Percentiles rank a stretch among this genome's conserved stretches.
phyloP scores from a whole-genome alignment of 2,329 filamentous ascomycete species.

The Aureobasidium uvarum region DNA sequence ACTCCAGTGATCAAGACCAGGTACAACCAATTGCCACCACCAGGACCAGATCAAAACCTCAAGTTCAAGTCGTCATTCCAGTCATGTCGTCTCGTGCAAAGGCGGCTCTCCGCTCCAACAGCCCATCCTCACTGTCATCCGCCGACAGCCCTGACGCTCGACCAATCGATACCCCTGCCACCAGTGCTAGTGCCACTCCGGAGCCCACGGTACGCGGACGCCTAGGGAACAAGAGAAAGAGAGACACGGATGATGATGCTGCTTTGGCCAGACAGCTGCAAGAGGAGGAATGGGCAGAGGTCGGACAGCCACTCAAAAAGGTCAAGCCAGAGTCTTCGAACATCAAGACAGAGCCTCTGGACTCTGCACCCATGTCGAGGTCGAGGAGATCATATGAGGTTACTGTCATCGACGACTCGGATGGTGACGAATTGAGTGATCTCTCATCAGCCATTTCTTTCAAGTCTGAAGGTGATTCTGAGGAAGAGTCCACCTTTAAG shows the following conservation, averaged over 20 bases:
- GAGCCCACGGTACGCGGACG: slow-evolving; percentile 43
- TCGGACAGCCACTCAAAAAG: slow-evolving; percentile 25
- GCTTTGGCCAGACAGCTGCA: slow-evolving; percentile 38
- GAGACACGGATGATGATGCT: slow-evolving; percentile 35
- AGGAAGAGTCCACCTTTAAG: slow-evolving; percentile 26
- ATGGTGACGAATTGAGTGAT: slow-evolving; percentile 31
- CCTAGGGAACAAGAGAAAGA: slow-evolving; percentile 36
- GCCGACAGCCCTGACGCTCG: slow-evolving; percentile 45
- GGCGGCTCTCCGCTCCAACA: slow-evolving; percentile 14
- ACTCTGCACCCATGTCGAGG: background rate
- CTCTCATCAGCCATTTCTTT: slow-evolving; percentile 34
- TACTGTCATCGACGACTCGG: slow-evolving; percentile 34
- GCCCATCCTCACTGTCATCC: slow-evolving; percentile 31
- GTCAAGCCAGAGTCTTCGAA: slow-evolving; percentile 32
- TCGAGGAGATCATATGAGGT: background rate
- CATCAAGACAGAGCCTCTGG: slow-evolving; percentile 30
- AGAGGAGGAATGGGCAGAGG: slow-evolving; percentile 38
- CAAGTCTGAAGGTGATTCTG: slow-evolving; percentile 6
- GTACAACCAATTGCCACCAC: background rate
- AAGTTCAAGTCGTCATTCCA: slow-evolving; percentile 26
- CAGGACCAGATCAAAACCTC: background rate
- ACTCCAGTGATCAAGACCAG: slow-evolving; percentile 13
- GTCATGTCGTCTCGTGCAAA: slow-evolving; percentile 22
- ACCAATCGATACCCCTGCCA: slow-evolving; percentile 61
- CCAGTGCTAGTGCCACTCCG: slow-evolving; percentile 58